Base-by-base conservation (phyloP, 352 stramenopile species). In the Phytophthora colocasiae region DNA sequence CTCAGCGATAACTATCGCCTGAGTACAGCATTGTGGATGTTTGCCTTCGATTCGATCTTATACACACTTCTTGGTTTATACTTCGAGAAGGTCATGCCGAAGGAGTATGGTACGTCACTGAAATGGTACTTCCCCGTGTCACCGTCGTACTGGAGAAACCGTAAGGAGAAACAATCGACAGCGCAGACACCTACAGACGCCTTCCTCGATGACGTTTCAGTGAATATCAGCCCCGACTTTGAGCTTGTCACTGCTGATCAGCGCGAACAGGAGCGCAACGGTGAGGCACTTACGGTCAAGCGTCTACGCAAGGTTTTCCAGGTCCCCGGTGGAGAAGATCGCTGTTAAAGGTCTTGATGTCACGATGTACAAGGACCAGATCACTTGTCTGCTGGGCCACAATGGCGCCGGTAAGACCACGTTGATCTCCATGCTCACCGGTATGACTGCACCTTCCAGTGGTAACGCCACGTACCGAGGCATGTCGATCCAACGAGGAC, bases 81-180 rank as follows among this genome's bases (percentile, higher is more conserved):
- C 68, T 78, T 98, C 10, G 90, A 96, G 29, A 80, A 91, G 53
- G 90, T 97, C 9, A 73, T 98, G n/a, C 95, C 95, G 0, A 94
- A 88, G 52, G 85, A 97, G 60, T 98, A 94, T 59, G 94, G 94
- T 3, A 91, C 87, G 29, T 66, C 76, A 0, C 66, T 90, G 45
- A 96, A 96, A 32, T 98, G 90, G 85, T 97, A 97, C 69, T 98
- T 98, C 66, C 79, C 86, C 0, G 39, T 97, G 12, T 89, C 83
- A 4, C 77, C 78, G 2, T 75, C 67, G 17, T 78, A 78, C 41
- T 78, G 70, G 70, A 40, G 54, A 15, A 50, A 39, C 11, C 54
- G 58, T 12, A 51, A 58, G 29, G 34, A 60, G 17, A 29, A 14
- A 34, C 38, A 36, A 43, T 17, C 36, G n/a, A 54, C 49, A 1